Percentiles rank a stretch among this genome's conserved stretches.
Conservation (phyloP, 2,329 filamentous ascomycete species). For the Ophiostoma pallidulum region DNA sequence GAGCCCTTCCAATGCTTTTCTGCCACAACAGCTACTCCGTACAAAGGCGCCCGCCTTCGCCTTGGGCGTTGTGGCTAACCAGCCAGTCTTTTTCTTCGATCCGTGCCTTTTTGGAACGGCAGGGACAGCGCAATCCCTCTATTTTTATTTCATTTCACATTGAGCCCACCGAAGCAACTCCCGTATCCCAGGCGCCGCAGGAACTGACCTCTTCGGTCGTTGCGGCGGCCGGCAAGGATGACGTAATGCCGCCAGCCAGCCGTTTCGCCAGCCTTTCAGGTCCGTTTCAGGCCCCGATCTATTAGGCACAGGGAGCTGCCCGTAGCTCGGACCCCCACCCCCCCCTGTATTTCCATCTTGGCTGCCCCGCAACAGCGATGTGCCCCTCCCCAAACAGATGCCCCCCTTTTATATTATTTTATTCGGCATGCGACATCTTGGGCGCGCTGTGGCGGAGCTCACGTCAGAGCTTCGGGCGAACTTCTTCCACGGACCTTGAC, state of each 20-base stretch:
- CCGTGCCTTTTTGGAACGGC: no score
- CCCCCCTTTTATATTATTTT: no score
- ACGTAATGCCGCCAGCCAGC: not conserved
- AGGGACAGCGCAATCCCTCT: no score
- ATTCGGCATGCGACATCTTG: not conserved
- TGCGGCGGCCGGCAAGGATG: not conserved
- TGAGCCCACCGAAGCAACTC: no score
- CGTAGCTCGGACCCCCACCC: not conserved
- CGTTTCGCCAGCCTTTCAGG: conserved; percentile 13
- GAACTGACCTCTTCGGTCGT: no score
- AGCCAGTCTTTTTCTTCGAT: no score
- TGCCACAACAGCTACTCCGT: no score
- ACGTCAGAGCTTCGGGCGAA: conserved; percentile 1
- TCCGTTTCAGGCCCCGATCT: conserved; percentile 18
- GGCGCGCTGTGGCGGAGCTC: conserved; percentile 2
- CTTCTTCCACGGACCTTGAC: not conserved
- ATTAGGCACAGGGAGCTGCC: conserved; percentile 16
- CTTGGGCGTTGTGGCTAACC: no score
- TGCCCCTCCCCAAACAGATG: conserved; percentile 13
- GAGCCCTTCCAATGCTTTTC: no score
- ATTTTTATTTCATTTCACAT: no score
- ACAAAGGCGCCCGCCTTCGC: no score
- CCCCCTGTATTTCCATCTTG: not conserved
- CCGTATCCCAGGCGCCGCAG: no score
- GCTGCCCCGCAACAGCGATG: conserved; percentile 20